These are phyloP conservation scores for Pelagomonas calceolata DNA, from an alignment of 108 stramenopile species.

Conservation along the genomic window DNA sequence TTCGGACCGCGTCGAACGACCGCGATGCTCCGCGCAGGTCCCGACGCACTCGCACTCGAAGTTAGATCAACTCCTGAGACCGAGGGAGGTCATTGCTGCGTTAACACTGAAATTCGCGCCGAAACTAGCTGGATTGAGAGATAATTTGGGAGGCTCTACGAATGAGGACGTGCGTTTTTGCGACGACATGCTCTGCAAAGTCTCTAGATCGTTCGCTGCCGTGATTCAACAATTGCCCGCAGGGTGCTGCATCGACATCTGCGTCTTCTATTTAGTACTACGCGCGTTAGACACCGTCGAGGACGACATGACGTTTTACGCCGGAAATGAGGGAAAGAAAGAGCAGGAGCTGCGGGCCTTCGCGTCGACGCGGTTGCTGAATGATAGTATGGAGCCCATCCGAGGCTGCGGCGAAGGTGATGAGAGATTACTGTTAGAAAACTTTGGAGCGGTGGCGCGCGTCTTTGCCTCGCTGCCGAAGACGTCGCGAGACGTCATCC, in stretches of 20 bases:
- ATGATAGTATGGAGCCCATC: constrained; percentile 64
- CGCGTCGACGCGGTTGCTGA: constrained; percentile 66
- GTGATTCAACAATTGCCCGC: constrained; percentile 89
- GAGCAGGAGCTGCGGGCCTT: constrained; percentile 66
- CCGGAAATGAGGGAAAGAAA: constrained; percentile 58
- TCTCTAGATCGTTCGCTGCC: constrained; percentile 87
- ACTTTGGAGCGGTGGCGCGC: constrained; percentile 75
- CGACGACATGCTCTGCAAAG: constrained; percentile 86
- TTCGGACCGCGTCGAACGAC: too few species aligned
- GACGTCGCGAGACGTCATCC: constrained; percentile 61
- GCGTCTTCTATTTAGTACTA: constrained; percentile 92
- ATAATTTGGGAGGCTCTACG: constrained; percentile 49
- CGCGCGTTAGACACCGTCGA: constrained; percentile 95
- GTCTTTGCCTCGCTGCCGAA: constrained; percentile 59
- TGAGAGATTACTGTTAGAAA: constrained; percentile 73
- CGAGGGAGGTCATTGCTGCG: constrained; percentile 80
- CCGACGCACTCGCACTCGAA: constrained; percentile 69
- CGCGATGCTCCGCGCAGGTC: too few species aligned
- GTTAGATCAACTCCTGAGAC: constrained; percentile 62
- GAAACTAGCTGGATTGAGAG: constrained; percentile 29
- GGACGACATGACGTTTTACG: constrained; percentile 91
- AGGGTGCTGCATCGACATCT: constrained; percentile 69
- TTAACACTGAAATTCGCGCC: constrained; percentile 61
- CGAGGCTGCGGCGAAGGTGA: constrained; percentile 87
- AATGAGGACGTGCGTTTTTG: constrained; percentile 75